phyloP scores from a whole-genome alignment of 495 filamentous ascomycete species.

The Monascus purpureus region DNA sequence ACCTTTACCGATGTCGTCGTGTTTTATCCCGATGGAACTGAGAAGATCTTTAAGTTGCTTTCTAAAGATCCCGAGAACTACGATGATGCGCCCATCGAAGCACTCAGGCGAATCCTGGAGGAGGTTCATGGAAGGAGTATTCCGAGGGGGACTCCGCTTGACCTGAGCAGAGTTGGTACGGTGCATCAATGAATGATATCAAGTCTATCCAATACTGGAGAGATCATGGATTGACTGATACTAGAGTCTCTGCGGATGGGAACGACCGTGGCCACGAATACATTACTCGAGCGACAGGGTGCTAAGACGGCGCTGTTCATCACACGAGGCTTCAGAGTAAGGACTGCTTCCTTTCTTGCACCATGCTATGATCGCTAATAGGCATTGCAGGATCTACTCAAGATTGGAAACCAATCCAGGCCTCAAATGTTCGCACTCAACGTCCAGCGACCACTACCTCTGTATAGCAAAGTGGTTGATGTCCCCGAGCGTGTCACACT shows the following conservation, averaged over 20 bases:
- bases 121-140: constrained; percentile 57
- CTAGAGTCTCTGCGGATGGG: constrained; percentile 56
- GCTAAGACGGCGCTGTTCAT: constrained; percentile 76
- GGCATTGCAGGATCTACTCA: constrained; percentile 71
- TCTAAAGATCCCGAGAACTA: constrained; percentile 76
- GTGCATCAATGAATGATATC: constrained; percentile 59
- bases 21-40: no score
- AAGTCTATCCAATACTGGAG: background rate
- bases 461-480: constrained; percentile 58
- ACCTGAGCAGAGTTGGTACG: no score
- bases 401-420: constrained; percentile 63
- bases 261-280: constrained; percentile 73
- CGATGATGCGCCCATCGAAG: constrained; percentile 67
- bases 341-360: no score
- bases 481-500: constrained; percentile 72
- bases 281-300: constrained; percentile 77
- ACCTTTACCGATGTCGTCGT: no score
- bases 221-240: background rate
- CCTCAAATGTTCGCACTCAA: constrained; percentile 65
- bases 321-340: constrained; percentile 78
- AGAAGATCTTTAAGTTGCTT: constrained; percentile 68
- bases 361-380: no score
- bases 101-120: constrained; percentile 67
- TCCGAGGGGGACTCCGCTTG: constrained; percentile 60
- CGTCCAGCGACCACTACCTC: constrained; percentile 56